phyloP scores from a whole-genome alignment of 306 rosid species.

The Sesbania bispinosa region DNA sequence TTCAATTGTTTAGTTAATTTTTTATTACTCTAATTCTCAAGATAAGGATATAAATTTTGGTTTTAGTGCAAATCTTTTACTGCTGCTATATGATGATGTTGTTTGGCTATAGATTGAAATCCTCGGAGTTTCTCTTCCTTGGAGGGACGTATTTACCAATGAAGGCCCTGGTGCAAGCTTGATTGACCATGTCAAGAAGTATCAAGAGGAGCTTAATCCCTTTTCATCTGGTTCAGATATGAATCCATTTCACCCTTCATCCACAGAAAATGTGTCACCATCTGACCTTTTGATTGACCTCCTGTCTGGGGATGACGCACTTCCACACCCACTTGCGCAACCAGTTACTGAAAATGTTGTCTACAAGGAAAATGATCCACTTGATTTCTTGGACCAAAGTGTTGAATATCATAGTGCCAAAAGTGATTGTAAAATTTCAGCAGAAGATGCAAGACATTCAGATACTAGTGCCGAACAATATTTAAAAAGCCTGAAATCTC shows the following conservation, averaged over 20 bases:
- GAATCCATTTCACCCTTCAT: slow-evolving; percentile 55
- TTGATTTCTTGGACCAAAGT: slow-evolving; percentile 85
- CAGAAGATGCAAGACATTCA: slow-evolving; percentile 41
- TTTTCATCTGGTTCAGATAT: slow-evolving; percentile 47
- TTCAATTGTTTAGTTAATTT: slow-evolving; percentile 14
- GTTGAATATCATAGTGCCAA: slow-evolving; percentile 45
- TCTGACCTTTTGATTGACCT: slow-evolving; percentile 62
- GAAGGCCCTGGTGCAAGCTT: slow-evolving; percentile 70
- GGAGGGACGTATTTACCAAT: slow-evolving; percentile 59
- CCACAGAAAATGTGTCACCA: slow-evolving; percentile 38
- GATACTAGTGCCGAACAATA: slow-evolving; percentile 57
- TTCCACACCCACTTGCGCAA: slow-evolving; percentile 52
- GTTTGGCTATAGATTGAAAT: slow-evolving; percentile 73
- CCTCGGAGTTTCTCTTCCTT: slow-evolving; percentile 95
- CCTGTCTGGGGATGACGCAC: slow-evolving; percentile 60
- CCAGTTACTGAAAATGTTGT: slow-evolving; percentile 45
- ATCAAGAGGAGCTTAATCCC: slow-evolving; percentile 57
- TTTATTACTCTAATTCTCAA: slow-evolving; percentile 9
- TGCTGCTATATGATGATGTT: slow-evolving; percentile 29
- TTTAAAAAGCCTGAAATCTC: slow-evolving; percentile 65
- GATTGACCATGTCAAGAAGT: slow-evolving; percentile 53
- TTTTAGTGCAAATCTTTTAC: not conserved
- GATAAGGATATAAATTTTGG: slow-evolving; percentile 23
- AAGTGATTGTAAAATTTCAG: slow-evolving; percentile 39
- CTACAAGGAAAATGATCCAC: slow-evolving; percentile 51